Evolutionary conservation across 768 basidiomycete species (phyloP).

Genomic region (Leccinellum luteum): DNA sequence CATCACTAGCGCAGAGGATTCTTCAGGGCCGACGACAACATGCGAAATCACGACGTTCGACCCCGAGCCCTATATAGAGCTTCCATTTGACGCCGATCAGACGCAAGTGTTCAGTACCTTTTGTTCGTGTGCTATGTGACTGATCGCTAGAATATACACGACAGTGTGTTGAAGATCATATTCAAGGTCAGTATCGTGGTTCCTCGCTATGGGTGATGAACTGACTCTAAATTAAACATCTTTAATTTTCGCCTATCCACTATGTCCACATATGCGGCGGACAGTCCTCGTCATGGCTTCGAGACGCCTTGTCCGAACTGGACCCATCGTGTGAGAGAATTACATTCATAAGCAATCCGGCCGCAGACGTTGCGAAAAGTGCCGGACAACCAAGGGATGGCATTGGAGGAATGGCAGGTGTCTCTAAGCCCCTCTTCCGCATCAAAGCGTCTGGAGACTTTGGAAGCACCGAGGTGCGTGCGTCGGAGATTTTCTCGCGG

Average conservation of each 20-base stretch:
- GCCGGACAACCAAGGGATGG: conserved; percentile 14
- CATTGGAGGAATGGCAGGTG: background rate
- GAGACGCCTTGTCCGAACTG: conserved; percentile 87
- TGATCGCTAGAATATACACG: conserved; percentile 7
- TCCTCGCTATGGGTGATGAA: background rate
- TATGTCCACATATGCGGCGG: conserved; percentile 12
- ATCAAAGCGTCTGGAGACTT: conserved; percentile 80
- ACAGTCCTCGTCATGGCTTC: conserved; percentile 82
- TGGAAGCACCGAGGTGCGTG: conserved; percentile 76
- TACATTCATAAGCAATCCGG: conserved; percentile 77
- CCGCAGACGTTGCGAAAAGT: conserved; percentile 26
- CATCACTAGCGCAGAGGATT: conserved; percentile 64
- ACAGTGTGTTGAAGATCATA: conserved; percentile 76
- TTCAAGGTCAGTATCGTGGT: conserved; percentile 57
- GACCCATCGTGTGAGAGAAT: conserved; percentile 86
- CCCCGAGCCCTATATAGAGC: conserved; percentile 75
- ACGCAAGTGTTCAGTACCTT: conserved; percentile 39
- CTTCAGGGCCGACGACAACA: conserved; percentile 77
- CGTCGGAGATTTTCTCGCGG: background rate
- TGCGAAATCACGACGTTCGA: conserved; percentile 87
- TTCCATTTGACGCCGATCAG: conserved; percentile 69
- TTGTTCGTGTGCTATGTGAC: conserved; percentile 1
- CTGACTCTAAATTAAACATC: background rate
- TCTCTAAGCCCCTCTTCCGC: conserved; percentile 61
- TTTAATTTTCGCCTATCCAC: background rate